phyloP scores from a whole-genome alignment of 768 basidiomycete genomes.

The Phylloporus sp. region DNA sequence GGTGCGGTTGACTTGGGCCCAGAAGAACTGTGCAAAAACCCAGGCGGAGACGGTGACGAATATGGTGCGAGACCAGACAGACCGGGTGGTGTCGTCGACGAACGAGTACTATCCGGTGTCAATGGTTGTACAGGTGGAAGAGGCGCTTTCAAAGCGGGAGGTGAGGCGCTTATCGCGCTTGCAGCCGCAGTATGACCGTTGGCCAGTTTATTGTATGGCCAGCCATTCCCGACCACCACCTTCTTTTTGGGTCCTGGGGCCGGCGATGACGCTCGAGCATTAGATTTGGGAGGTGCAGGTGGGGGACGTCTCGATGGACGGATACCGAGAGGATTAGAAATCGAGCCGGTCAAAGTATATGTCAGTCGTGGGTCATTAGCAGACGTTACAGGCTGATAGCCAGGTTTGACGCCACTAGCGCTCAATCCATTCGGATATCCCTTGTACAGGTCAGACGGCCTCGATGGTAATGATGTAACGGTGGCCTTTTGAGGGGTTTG shows the following conservation, averaged over 20 bases:
- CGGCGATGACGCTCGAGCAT: constrained; percentile 12
- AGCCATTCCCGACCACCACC: constrained; percentile 45
- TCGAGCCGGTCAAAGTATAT: constrained; percentile 39
- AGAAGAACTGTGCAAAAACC: constrained; percentile 31
- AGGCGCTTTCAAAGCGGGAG: constrained; percentile 8
- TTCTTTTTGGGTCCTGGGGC: constrained; percentile 15
- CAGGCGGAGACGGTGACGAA: constrained; percentile 34
- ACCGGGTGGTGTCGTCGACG: constrained; percentile 32
- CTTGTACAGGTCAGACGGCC: constrained; percentile 11
- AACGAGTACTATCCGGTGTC: constrained; percentile 32
- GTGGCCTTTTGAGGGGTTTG: constrained; percentile 13
- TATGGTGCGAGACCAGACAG: constrained; percentile 31
- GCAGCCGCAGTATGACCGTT: constrained; percentile 22
- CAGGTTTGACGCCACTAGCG: constrained; percentile 18
- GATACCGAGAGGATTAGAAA: constrained; percentile 54
- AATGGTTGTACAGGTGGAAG: constrained; percentile 17
- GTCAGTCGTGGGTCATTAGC: constrained; percentile 31
- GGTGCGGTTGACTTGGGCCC: constrained; percentile 18
- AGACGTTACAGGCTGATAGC: constrained; percentile 28
- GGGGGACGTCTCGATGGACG: constrained; percentile 39
- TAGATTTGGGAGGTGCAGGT: constrained; percentile 6
- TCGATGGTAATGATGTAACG: constrained; percentile 14
- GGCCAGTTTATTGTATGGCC: constrained; percentile 36
- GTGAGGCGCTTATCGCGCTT: constrained; percentile 13
- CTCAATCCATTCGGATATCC: constrained; percentile 10